Evolutionary conservation across 495 filamentous ascomycete genomes (phyloP).

Genomic region (Aspergillus conjunctus): DNA sequence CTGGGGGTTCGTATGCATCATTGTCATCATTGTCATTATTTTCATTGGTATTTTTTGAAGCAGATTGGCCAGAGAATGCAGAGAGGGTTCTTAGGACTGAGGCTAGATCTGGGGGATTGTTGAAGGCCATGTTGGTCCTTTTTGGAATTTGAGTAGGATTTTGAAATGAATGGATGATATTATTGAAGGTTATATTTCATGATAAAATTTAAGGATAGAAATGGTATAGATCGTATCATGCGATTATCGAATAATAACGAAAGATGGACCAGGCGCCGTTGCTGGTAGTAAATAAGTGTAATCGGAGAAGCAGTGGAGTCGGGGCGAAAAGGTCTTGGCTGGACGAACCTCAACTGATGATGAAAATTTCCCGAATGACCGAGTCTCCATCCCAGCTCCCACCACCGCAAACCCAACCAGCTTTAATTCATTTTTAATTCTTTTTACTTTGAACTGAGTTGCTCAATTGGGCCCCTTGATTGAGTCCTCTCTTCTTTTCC

Average conservation of each 20-base stretch:
- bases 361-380: conserved; percentile 43
- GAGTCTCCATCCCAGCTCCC: conserved; percentile 23
- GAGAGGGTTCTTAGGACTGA: conserved; percentile 57
- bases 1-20: conserved; percentile 34
- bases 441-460: background rate
- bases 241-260: no score
- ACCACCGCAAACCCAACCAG: conserved; percentile 8
- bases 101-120: conserved; percentile 50
- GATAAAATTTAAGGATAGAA: no score
- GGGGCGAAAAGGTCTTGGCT: conserved; percentile 3
- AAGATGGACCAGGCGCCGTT: no score
- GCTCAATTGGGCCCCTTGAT: conserved; percentile 4
- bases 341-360: conserved; percentile 14
- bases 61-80: conserved; percentile 36
- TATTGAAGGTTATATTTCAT: background rate
- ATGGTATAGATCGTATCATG: no score
- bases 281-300: background rate
- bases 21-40: conserved; percentile 24
- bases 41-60: conserved; percentile 10
- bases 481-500: conserved; percentile 19
- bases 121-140: conserved; percentile 32
- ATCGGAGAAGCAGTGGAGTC: background rate
- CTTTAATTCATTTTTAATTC: background rate
- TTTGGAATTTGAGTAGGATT: background rate
- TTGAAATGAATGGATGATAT: background rate